Evolutionary conservation across 2,329 filamentous ascomycete species (phyloP).

Genomic region (Pseudogymnoascus sp.): DNA sequence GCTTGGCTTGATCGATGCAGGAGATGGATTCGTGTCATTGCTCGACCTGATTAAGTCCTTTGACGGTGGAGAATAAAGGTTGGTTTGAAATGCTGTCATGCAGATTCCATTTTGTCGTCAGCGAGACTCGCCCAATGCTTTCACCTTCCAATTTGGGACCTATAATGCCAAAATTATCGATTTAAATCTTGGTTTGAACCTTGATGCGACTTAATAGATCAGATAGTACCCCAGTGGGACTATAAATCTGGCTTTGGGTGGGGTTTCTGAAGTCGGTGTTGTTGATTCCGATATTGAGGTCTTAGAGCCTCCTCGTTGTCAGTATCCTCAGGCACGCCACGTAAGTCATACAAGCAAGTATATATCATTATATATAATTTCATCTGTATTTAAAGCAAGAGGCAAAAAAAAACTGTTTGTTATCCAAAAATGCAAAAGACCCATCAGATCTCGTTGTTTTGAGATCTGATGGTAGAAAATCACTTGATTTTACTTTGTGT

Average conservation of each 20-base stretch:
- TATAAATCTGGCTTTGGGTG: neutral
- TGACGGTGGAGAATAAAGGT: neutral
- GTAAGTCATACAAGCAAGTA: neutral
- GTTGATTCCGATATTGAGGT: neutral
- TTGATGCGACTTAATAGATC: neutral
- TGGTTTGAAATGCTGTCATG: neutral
- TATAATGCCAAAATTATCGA: neutral
- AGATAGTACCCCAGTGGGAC: neutral
- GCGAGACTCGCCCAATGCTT: neutral
- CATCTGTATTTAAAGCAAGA: neutral
- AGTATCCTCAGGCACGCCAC: neutral
- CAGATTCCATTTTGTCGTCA: neutral
- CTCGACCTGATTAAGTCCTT: neutral
- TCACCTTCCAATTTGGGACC: neutral
- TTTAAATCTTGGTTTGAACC: neutral
- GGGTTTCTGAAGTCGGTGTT: neutral
- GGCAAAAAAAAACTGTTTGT: neutral
- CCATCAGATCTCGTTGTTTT: neutral
- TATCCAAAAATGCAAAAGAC: neutral
- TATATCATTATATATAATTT: neutral
- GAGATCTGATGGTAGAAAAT: conserved; percentile 6
- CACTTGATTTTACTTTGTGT: conserved; percentile 2
- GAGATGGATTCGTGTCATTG: neutral
- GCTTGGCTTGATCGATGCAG: neutral
- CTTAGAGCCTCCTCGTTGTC: neutral